Conservation (phyloP, 805 yeast species). For the Myxozyma geophila region DNA sequence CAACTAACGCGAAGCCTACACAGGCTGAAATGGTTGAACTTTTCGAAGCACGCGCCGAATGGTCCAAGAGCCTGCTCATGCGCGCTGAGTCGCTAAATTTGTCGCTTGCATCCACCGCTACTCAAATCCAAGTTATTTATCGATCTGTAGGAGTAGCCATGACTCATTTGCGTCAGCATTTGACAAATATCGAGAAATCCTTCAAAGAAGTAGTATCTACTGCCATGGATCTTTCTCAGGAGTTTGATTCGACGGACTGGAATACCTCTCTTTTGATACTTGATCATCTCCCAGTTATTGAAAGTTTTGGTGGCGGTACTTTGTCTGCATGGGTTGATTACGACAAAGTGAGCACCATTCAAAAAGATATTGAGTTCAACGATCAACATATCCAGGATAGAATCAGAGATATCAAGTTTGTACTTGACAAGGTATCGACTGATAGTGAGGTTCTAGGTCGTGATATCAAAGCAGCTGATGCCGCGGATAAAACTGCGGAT, state of each 20-base stretch:
- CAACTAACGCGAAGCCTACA: conserved; percentile 23
- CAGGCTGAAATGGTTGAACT: conserved; percentile 30
- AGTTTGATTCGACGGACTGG: conserved; percentile 37
- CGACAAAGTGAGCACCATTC: conserved; percentile 13
- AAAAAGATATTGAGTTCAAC: conserved; percentile 27
- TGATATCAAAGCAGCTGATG: conserved; percentile 29
- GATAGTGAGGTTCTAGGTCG: conserved; percentile 27
- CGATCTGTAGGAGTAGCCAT: conserved; percentile 40
- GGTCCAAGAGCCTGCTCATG: conserved; percentile 27
- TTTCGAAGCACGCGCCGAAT: conserved; percentile 30
- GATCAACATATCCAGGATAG: conserved; percentile 31
- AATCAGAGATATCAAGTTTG: conserved; percentile 37
- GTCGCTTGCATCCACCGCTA: conserved; percentile 18
- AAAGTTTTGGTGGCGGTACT: conserved; percentile 30
- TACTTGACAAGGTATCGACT: conserved; percentile 32
- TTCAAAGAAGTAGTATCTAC: conserved; percentile 38
- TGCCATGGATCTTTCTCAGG: conserved; percentile 38
- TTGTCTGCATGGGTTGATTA: conserved; percentile 37
- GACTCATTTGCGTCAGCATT: conserved; percentile 39
- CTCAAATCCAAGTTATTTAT: conserved; percentile 36
- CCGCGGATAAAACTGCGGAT: conserved; percentile 5
- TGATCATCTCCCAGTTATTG: conserved; percentile 23
- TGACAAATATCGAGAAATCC: conserved; percentile 35
- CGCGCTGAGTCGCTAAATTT: conserved; percentile 33
- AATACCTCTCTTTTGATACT: conserved; percentile 17